Percentiles rank a stretch among this genome's conserved stretches.
phyloP scores from a whole-genome alignment of 2,329 filamentous ascomycete genomes.

The Thielaviopsis ethacetica region DNA sequence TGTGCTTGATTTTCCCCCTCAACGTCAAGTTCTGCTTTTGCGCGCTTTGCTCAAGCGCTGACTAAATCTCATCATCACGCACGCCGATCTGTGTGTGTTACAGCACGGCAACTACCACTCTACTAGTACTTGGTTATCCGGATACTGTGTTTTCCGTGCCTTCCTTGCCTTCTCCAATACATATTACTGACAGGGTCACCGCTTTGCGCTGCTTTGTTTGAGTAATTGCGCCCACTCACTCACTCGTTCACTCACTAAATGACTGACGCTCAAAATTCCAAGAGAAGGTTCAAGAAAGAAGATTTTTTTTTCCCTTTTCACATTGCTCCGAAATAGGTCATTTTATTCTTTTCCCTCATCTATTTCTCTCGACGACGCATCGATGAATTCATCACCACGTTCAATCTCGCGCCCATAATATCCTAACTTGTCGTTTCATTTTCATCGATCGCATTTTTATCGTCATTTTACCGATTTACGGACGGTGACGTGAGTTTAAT shows the following conservation, averaged over 20 bases:
- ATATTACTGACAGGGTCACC: neutral
- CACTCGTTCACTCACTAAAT: too few relatives aligned
- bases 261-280: neutral
- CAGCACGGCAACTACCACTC: neutral
- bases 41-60: too few relatives aligned
- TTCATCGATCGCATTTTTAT: neutral
- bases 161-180: neutral
- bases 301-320: neutral
- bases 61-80: too few relatives aligned
- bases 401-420: too few relatives aligned
- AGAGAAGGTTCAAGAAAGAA: neutral
- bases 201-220: neutral
- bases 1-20: neutral
- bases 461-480: neutral
- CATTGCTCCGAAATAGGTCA: neutral
- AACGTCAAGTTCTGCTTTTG: neutral
- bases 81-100: neutral
- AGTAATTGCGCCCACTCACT: neutral
- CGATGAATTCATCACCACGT: too few relatives aligned
- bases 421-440: neutral
- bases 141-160: neutral
- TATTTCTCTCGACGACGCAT: too few relatives aligned
- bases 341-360: neutral
- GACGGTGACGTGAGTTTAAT: neutral
- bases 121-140: neutral